phyloP scores from a whole-genome alignment of 345 rosid species.

The Eucalyptus sp. region DNA sequence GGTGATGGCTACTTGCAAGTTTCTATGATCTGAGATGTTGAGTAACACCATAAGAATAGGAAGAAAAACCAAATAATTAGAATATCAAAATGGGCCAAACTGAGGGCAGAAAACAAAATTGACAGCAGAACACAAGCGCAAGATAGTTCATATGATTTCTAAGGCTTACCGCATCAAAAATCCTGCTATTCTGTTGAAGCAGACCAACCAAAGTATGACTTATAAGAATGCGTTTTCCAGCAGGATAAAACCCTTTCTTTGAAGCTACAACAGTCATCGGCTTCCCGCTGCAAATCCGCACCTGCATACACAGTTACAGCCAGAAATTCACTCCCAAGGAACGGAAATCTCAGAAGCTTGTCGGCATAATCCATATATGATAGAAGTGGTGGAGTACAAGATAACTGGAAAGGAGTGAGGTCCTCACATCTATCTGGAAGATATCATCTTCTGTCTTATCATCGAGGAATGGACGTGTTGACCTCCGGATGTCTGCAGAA shows the following conservation, averaged over 20 bases:
- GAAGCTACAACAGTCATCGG: slow-evolving; percentile 63
- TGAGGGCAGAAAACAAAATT: not conserved
- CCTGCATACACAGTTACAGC: slow-evolving; percentile 20
- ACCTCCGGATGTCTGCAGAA: slow-evolving; percentile 59
- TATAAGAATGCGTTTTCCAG: slow-evolving; percentile 59
- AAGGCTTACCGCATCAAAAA: slow-evolving; percentile 64
- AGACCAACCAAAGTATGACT: slow-evolving; percentile 72
- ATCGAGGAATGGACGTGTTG: slow-evolving; percentile 48
- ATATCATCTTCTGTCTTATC: slow-evolving; percentile 57
- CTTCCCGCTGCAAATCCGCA: slow-evolving; percentile 81
- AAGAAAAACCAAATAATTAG: not conserved
- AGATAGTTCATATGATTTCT: not conserved
- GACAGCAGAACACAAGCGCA: not conserved
- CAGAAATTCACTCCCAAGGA: not conserved
- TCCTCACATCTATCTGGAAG: slow-evolving; percentile 83
- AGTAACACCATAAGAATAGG: not conserved
- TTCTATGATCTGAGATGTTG: not conserved
- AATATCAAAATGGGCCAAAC: not conserved
- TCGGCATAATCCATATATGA: not conserved
- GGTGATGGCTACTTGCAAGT: not conserved
- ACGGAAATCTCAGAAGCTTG: not conserved
- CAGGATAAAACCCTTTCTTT: slow-evolving; percentile 65
- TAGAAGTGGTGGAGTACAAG: not conserved
- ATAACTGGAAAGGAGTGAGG: not conserved
- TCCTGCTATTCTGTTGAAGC: slow-evolving; percentile 74